Evolutionary conservation across 345 rosid genomes (phyloP).

Genomic region (Melastoma malabathricum): DNA sequence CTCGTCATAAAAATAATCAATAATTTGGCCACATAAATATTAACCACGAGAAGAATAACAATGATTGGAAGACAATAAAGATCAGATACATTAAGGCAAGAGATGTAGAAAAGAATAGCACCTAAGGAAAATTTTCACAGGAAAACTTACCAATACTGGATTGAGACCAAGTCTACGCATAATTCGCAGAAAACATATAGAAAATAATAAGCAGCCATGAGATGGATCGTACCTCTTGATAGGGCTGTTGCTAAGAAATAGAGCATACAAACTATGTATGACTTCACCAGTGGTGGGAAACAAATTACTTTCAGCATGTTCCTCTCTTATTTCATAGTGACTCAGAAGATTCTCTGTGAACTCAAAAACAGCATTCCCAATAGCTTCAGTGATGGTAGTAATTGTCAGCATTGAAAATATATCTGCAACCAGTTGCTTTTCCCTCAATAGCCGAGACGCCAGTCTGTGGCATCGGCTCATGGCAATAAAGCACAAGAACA

Average conservation of each 20-base stretch:
- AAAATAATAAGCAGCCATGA: background rate
- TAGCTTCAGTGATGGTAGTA: constrained; percentile 68
- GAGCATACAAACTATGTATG: constrained; percentile 51
- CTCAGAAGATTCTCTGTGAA: constrained; percentile 68
- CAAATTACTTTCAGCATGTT: constrained; percentile 30
- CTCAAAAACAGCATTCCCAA: constrained; percentile 49
- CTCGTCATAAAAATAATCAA: too few species aligned
- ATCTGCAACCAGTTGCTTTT: constrained; percentile 57
- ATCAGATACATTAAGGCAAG: background rate
- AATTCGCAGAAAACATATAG: background rate
- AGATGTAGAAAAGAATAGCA: background rate
- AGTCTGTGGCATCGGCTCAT: constrained; percentile 72
- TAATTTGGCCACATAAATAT: too few species aligned
- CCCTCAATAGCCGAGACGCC: constrained; percentile 45
- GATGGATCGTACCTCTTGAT: constrained; percentile 43
- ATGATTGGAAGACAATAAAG: background rate
- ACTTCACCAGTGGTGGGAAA: constrained; percentile 47
- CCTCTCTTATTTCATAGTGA: constrained; percentile 42
- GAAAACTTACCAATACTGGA: background rate
- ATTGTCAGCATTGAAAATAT: constrained; percentile 65
- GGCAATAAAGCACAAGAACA: constrained; percentile 82
- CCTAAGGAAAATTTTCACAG: too few species aligned
- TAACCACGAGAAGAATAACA: too few species aligned
- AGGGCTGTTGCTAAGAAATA: constrained; percentile 34
- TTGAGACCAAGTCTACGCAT: background rate